Conservation (phyloP, 1,284 basidiomycete genomes). For the Cutaneotrichosporon sp. region DNA sequence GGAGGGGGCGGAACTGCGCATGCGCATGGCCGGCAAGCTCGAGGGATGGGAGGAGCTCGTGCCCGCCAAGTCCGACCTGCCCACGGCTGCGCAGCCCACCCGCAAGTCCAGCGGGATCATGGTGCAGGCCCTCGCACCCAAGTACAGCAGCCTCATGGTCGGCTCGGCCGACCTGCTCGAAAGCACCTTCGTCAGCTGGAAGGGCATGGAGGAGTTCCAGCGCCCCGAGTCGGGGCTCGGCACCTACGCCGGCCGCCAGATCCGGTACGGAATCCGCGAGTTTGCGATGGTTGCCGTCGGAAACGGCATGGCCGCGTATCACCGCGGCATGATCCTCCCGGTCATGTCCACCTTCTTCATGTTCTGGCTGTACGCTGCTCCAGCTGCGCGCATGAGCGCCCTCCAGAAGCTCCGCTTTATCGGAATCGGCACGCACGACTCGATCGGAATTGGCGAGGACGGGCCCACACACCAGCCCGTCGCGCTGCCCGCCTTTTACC, state of each 20-base stretch:
- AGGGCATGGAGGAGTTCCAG: conserved; percentile 25
- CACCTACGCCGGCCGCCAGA: conserved; percentile 25
- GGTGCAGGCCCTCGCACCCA: conserved; percentile 20
- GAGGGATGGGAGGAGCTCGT: conserved; percentile 16
- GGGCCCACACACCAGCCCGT: conserved; percentile 30
- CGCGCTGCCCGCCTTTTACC: conserved; percentile 22
- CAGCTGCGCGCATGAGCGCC: conserved; percentile 28
- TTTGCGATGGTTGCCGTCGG: conserved; percentile 21
- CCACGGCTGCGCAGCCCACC: conserved; percentile 19
- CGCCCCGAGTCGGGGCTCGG: conserved; percentile 22
- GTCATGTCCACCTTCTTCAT: conserved; percentile 57
- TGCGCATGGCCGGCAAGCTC: conserved; percentile 17
- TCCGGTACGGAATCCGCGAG: conserved; percentile 30
- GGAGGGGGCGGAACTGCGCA: conserved; percentile 13
- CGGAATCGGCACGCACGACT: conserved; percentile 27
- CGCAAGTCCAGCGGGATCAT: conserved; percentile 27
- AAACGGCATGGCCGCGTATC: conserved; percentile 25
- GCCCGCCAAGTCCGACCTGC: conserved; percentile 17
- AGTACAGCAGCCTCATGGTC: conserved; percentile 21
- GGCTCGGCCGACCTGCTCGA: conserved; percentile 27
- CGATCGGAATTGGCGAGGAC: conserved; percentile 31
- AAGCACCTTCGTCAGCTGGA: conserved; percentile 25
- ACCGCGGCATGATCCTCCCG: conserved; percentile 37
- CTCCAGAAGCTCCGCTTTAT: conserved; percentile 26
- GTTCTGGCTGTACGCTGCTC: conserved; percentile 32